Percentiles rank a stretch among this genome's conserved stretches.
These are phyloP conservation scores for Chlorella sp. DNA, from an alignment of 139 green algal genomes.

Conservation along the genomic window DNA sequence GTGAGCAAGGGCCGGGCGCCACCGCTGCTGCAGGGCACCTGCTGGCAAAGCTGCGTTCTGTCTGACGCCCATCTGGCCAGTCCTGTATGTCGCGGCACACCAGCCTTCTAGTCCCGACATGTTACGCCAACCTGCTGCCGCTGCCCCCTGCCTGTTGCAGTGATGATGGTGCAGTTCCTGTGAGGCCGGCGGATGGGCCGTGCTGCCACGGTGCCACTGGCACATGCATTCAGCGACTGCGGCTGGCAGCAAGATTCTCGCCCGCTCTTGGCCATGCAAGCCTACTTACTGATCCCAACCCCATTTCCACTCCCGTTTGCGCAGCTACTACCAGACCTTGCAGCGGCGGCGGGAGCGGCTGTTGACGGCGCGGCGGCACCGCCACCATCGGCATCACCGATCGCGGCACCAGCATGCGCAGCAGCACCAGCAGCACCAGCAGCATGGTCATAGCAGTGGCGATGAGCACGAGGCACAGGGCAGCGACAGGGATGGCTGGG, in stretches of 20 bases:
- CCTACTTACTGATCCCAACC: no score
- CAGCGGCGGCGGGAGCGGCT: constrained; percentile 40
- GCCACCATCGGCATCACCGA: constrained; percentile 28
- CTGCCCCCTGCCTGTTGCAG: no score
- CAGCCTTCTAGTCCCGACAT: no score
- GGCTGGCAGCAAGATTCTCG: no score
- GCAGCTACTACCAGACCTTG: constrained; percentile 43
- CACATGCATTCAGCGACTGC: not conserved
- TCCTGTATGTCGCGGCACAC: no score
- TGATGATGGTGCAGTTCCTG: constrained; percentile 43
- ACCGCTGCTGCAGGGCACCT: not conserved
- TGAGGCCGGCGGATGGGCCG: not conserved
- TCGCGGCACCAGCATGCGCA: not conserved
- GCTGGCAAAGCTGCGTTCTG: no score
- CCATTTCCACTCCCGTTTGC: no score
- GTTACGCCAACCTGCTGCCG: no score
- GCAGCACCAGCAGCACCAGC: constrained; percentile 2
- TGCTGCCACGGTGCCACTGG: not conserved
- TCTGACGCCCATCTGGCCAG: no score
- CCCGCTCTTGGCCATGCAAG: no score
- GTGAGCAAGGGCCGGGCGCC: not conserved
- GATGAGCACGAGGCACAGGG: not conserved
- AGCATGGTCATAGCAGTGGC: not conserved
- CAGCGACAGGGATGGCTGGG: not conserved
- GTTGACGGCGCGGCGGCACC: not conserved